These are phyloP conservation scores for Purshia tridentata DNA, from an alignment of 306 rosid genomes.

Conservation along the genomic window DNA sequence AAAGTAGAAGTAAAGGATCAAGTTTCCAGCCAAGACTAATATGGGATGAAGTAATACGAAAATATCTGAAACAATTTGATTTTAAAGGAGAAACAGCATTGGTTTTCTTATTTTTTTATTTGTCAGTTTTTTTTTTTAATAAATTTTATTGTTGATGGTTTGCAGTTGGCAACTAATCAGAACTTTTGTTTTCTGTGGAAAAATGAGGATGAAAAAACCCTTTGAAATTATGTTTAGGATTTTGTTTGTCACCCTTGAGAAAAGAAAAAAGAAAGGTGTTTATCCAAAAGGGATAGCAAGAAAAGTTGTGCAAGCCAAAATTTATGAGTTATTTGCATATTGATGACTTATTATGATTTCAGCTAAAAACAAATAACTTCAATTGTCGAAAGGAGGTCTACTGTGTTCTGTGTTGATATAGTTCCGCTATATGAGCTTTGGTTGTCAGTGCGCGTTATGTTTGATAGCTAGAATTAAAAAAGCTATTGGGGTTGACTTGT, in stretches of 20 bases:
- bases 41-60: too few relatives aligned
- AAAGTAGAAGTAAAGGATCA: neutral
- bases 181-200: neutral
- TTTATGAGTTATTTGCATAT: neutral
- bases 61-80: too few relatives aligned
- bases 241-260: neutral
- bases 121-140: neutral
- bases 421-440: neutral
- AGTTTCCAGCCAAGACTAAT: neutral
- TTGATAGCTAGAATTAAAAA: neutral
- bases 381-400: neutral
- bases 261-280: neutral
- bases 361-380: neutral
- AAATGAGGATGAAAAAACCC: neutral
- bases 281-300: neutral
- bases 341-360: neutral
- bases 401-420: neutral
- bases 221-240: neutral
- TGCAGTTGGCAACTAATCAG: neutral
- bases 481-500: neutral
- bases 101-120: neutral
- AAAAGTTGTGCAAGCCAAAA: neutral
- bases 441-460: neutral
- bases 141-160: neutral
- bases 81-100: too few relatives aligned